A percentile compares a stretch with the other conserved stretches of the same genome.
These are phyloP conservation scores for Starmerella lactis-condensi DNA, from an alignment of 805 yeast species.

Conservation along the genomic window DNA sequence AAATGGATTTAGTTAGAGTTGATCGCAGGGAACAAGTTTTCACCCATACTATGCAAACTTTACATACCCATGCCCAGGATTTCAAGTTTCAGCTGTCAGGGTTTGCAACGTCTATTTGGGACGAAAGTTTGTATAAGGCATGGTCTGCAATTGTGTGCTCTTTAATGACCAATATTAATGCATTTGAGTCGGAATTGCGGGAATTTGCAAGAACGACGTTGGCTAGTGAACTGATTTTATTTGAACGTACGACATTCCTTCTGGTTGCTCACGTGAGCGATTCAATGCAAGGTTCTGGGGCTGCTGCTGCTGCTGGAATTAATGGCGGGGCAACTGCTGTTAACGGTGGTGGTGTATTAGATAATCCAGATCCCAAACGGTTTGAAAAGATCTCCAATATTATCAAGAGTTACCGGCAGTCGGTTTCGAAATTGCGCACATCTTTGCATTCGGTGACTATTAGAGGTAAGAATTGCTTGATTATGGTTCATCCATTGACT, in stretches of 20 bases:
- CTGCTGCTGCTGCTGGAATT: slow-evolving; percentile 10
- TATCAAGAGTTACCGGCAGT: slow-evolving; percentile 84
- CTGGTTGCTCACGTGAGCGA: slow-evolving; percentile 53
- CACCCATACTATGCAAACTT: slow-evolving; percentile 61
- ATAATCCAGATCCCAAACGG: slow-evolving; percentile 54
- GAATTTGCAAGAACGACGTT: slow-evolving; percentile 55
- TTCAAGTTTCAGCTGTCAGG: slow-evolving; percentile 55
- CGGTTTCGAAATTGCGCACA: slow-evolving; percentile 69
- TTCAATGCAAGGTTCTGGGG: too few species aligned
- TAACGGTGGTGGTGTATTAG: slow-evolving; percentile 3
- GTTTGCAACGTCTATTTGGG: slow-evolving; percentile 94
- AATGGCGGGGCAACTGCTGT: slow-evolving; percentile 7
- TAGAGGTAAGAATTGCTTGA: slow-evolving; percentile 31
- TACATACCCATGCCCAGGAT: slow-evolving; percentile 57
- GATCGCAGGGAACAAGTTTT: slow-evolving; percentile 74
- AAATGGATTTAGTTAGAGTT: slow-evolving; percentile 85
- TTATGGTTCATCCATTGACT: slow-evolving; percentile 27
- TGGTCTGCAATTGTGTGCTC: slow-evolving; percentile 96
- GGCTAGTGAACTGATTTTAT: slow-evolving; percentile 77
- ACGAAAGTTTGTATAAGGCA: slow-evolving; percentile 84
- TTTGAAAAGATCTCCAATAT: slow-evolving; percentile 88
- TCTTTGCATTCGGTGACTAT: slow-evolving; percentile 62
- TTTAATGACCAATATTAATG: slow-evolving; percentile 73
- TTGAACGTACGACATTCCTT: slow-evolving; percentile 83
- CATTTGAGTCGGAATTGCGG: slow-evolving; percentile 56